Evolutionary conservation across 179 eudicot species (phyloP).

Genomic region (Sideroxylon spinosum): DNA sequence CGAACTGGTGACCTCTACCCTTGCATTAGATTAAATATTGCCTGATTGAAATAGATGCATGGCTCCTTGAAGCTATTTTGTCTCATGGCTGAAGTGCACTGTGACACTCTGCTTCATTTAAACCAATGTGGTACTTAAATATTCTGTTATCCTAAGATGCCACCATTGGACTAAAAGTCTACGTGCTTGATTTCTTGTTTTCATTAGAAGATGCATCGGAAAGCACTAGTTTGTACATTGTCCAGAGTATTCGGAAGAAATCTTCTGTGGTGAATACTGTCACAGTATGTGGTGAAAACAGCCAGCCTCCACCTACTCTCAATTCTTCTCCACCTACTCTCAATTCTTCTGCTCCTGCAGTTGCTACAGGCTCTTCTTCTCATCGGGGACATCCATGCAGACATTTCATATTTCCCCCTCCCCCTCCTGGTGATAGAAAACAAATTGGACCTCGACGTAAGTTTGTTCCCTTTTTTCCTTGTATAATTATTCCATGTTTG

Average conservation of each 20-base stretch:
- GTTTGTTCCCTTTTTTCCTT: slow-evolving; percentile 26
- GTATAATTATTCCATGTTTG: not conserved
- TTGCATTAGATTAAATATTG: not conserved
- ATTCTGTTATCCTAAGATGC: not conserved
- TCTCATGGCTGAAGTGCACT: not conserved
- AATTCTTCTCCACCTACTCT: slow-evolving; percentile 27
- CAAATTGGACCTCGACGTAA: slow-evolving; percentile 89
- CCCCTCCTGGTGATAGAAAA: slow-evolving; percentile 62
- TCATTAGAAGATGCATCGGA: slow-evolving; percentile 40
- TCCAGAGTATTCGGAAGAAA: slow-evolving; percentile 28
- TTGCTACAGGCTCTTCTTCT: slow-evolving; percentile 18
- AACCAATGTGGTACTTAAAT: not conserved
- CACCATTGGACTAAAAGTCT: slow-evolving; percentile 6
- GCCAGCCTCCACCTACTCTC: slow-evolving; percentile 17
- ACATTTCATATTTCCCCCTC: slow-evolving; percentile 57
- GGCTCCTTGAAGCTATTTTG: not conserved
- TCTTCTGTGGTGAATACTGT: slow-evolving; percentile 2
- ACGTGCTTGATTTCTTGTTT: slow-evolving; percentile 14
- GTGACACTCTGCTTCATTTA: not conserved
- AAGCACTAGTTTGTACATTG: slow-evolving; percentile 26
- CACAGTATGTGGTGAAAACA: slow-evolving; percentile 27
- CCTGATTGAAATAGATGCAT: not conserved
- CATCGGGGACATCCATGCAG: slow-evolving; percentile 44
- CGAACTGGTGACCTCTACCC: too few species aligned
- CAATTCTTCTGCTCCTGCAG: slow-evolving; percentile 25